phyloP scores from a whole-genome alignment of 345 rosid genomes.

The Aquilaria sinensis region DNA sequence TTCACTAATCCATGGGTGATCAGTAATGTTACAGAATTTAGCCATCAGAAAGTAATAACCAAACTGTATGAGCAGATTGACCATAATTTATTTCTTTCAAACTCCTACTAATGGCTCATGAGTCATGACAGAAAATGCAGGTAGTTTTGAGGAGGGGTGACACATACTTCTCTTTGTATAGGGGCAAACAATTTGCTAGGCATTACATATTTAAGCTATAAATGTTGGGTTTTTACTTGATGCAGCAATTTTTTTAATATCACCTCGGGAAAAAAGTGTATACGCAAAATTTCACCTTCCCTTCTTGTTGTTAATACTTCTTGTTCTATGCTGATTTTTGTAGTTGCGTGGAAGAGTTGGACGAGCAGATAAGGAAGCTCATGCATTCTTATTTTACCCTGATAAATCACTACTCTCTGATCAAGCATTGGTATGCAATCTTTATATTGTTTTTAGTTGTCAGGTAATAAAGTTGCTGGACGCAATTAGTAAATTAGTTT shows the following conservation, averaged over 20 bases:
- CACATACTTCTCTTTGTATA: no score
- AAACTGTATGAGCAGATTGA: no score
- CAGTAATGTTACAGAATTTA: no score
- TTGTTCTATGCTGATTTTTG: conserved; percentile 17
- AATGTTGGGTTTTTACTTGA: not conserved
- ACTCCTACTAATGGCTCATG: no score
- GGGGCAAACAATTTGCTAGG: no score
- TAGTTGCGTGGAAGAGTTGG: conserved; percentile 99
- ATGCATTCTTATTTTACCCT: conserved; percentile 89
- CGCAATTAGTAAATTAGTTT: conserved; percentile 5
- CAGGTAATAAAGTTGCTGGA: not conserved
- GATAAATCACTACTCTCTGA: conserved; percentile 74
- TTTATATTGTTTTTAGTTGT: conserved; percentile 3
- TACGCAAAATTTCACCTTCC: conserved; percentile 7
- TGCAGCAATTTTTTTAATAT: not conserved
- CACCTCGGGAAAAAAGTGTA: not conserved
- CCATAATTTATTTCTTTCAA: no score
- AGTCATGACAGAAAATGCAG: no score
- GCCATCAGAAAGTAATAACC: no score
- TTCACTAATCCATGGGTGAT: not conserved
- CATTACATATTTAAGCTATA: no score
- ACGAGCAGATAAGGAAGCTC: conserved; percentile 94
- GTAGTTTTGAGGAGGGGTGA: no score
- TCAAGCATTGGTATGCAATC: conserved; percentile 60
- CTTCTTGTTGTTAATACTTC: conserved; percentile 2